A percentile compares a stretch with the other conserved stretches of the same genome.
Conservation (phyloP, 306 rosid species). For the Sindora glabra region DNA sequence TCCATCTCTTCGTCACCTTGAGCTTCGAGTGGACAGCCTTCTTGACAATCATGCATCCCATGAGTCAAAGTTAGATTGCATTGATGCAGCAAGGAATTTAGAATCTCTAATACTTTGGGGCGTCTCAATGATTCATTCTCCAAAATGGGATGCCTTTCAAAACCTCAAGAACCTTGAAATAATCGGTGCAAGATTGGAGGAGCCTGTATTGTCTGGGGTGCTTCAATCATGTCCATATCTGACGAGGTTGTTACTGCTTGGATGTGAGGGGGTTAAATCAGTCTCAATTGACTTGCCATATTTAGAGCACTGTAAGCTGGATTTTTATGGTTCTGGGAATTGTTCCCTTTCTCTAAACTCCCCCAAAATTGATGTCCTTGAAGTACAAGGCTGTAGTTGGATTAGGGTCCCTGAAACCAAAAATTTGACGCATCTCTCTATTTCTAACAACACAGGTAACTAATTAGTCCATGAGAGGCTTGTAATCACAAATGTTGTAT, state of each 20-base stretch:
- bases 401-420: conserved; percentile 60
- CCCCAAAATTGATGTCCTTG: conserved; percentile 67
- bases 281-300: conserved; percentile 55
- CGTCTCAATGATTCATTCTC: conserved; percentile 60
- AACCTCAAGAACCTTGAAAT: conserved; percentile 77
- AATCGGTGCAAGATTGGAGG: conserved; percentile 74
- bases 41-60: conserved; percentile 26
- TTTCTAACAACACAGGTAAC: conserved; percentile 75
- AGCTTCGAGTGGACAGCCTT: conserved; percentile 85
- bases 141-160: conserved; percentile 67
- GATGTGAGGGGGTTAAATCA: conserved; percentile 70
- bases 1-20: conserved; percentile 53
- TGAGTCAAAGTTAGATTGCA: conserved; percentile 70
- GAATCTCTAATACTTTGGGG: conserved; percentile 87
- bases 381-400: conserved; percentile 97
- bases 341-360: conserved; percentile 53
- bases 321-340: conserved; percentile 77
- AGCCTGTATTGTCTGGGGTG: conserved; percentile 39
- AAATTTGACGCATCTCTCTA: conserved; percentile 55
- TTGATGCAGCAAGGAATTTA: conserved; percentile 52
- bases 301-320: conserved; percentile 75
- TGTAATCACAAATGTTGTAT: not conserved
- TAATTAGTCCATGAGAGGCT: not conserved
- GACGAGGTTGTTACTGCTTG: conserved; percentile 64
- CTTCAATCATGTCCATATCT: conserved; percentile 62